A percentile compares a stretch with the other conserved stretches of the same genome.
These are phyloP conservation scores for Entelexis sorbosivorans DNA, from an alignment of 1,139 yeast genomes.

Conservation along the genomic window DNA sequence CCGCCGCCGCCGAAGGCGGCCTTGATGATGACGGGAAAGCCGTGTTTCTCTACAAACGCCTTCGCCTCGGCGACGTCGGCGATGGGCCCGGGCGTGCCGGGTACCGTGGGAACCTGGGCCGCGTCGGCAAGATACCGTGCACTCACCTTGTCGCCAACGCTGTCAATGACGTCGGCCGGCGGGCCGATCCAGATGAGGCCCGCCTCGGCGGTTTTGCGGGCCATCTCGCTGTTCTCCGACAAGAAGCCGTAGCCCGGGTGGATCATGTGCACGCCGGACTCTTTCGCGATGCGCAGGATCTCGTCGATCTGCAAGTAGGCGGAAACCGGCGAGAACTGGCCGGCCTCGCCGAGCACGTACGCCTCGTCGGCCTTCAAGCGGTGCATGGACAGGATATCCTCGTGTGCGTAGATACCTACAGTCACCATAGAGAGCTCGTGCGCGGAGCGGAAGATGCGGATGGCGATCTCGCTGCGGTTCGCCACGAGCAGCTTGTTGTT, in stretches of 20 bases:
- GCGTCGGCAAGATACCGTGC: constrained; percentile 79
- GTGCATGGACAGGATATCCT: constrained; percentile 91
- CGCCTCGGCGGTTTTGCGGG: constrained; percentile 76
- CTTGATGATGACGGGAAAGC: constrained; percentile 92
- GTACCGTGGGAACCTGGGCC: constrained; percentile 85
- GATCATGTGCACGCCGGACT: constrained; percentile 85
- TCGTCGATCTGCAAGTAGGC: constrained; percentile 95
- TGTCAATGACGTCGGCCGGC: constrained; percentile 70
- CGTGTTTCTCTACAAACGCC: constrained; percentile 67
- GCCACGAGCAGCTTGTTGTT: constrained; percentile 52
- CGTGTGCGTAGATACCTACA: constrained; percentile 94
- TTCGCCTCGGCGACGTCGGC: constrained; percentile 66
- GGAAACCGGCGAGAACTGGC: constrained; percentile 88
- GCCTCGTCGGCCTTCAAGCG: constrained; percentile 87
- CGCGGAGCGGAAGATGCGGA: constrained; percentile 77
- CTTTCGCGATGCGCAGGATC: constrained; percentile 78
- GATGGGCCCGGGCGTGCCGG: constrained; percentile 98
- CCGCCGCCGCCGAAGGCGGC: constrained; percentile 99
- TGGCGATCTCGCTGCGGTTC: constrained; percentile 78
- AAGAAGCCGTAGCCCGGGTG: constrained; percentile 98
- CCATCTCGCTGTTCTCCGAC: constrained; percentile 90
- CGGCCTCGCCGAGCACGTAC: constrained; percentile 80
- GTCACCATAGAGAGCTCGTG: constrained; percentile 97
- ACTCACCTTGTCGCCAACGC: constrained; percentile 96
- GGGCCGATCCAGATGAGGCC: constrained; percentile 99